Evolutionary conservation across 2,329 filamentous ascomycete species (phyloP).

Genomic region (Aspergillus oerlinghausenensis): DNA sequence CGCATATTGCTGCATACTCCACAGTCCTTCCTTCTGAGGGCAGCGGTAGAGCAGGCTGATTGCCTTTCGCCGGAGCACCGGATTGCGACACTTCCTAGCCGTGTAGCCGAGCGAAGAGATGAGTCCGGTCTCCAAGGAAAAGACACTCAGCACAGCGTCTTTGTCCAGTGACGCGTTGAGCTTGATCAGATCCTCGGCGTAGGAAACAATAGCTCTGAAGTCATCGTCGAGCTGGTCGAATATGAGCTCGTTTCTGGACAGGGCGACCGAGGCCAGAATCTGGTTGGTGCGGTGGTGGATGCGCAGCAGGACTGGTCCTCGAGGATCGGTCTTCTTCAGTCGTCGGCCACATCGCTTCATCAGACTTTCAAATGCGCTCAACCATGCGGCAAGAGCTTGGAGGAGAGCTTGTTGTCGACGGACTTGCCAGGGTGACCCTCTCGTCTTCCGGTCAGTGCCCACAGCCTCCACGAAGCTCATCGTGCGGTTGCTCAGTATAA

Average conservation of each 20-base stretch:
- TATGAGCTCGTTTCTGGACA: conserved; percentile 3
- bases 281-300: conserved; percentile 11
- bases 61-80: conserved; percentile 26
- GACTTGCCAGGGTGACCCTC: not conserved
- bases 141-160: not conserved
- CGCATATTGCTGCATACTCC: conserved; percentile 7
- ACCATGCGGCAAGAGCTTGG: conserved; percentile 8
- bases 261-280: conserved; percentile 8
- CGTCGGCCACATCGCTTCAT: conserved; percentile 1
- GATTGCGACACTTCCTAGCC: conserved; percentile 29
- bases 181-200: conserved; percentile 8
- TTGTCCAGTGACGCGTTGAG: not conserved
- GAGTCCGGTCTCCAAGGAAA: conserved; percentile 26
- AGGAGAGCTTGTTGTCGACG: conserved; percentile 1
- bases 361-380: conserved; percentile 7
- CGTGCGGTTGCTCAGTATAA: not conserved
- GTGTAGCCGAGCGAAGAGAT: conserved; percentile 30
- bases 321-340: conserved; percentile 3
- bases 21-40: conserved; percentile 14
- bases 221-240: conserved; percentile 9
- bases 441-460: conserved; percentile 2
- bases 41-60: conserved; percentile 12
- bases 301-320: conserved; percentile 11
- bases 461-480: not conserved
- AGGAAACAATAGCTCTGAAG: conserved; percentile 7